phyloP scores from a whole-genome alignment of 2,329 filamentous ascomycete genomes.

The Neophaeococcomyces mojaviensis region DNA sequence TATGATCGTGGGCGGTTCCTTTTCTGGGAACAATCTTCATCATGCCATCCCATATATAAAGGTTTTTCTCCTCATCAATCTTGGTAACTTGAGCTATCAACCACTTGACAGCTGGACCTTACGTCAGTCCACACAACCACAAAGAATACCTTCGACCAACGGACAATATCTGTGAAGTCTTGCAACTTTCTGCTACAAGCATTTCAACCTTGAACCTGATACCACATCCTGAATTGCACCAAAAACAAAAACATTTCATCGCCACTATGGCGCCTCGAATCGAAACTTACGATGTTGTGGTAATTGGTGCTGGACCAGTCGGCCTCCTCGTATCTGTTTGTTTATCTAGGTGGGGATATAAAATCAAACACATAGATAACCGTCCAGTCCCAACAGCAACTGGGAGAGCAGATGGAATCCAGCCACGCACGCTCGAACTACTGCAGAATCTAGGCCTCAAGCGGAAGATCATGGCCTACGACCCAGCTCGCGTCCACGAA shows the following conservation, averaged over 20 bases:
- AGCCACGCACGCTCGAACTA: slow-evolving; percentile 79
- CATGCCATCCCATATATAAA: no score
- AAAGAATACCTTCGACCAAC: no score
- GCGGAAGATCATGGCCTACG: slow-evolving; percentile 75
- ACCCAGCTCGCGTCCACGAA: slow-evolving; percentile 76
- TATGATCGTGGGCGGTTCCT: no score
- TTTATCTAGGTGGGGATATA: slow-evolving; percentile 87
- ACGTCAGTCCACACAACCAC: no score
- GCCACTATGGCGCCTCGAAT: slow-evolving; percentile 11
- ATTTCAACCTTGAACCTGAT: no score
- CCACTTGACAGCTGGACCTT: no score
- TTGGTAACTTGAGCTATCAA: no score
- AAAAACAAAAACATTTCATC: neutral
- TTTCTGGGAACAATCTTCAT: no score
- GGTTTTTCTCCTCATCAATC: no score
- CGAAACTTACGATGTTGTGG: slow-evolving; percentile 54
- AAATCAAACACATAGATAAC: slow-evolving; percentile 91
- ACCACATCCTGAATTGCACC: neutral
- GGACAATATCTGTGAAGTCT: no score
- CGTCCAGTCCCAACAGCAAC: slow-evolving; percentile 75
- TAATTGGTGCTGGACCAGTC: slow-evolving; percentile 82
- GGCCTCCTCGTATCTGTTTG: slow-evolving; percentile 82
- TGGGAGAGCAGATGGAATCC: slow-evolving; percentile 83
- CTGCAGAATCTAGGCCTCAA: slow-evolving; percentile 86
- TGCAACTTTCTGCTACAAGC: no score